Evolutionary conservation across 1,139 yeast genomes (phyloP), one percentile per base, ranked within the genome.

Genomic region (Lodderomyces elongisporus): DNA sequence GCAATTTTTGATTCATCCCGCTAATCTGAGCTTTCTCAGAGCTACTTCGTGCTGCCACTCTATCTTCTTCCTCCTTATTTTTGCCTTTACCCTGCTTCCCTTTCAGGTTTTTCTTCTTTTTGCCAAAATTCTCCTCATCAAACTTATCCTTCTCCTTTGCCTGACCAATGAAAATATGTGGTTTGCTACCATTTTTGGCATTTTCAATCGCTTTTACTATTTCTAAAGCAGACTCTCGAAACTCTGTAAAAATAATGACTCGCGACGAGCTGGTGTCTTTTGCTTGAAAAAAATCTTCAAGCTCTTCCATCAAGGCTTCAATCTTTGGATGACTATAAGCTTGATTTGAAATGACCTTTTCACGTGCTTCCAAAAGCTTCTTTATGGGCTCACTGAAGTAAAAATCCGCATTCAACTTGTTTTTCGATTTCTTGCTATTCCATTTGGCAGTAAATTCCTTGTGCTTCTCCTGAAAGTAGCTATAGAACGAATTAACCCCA

Each of bases 141-240:
- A 79, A 77, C 26, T 73, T 78, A 32, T 77, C 85, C 48, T 74
- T 77, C 31, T 63, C 70, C 38, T 59, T 62, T 0, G 74, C 59
- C 40, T 93, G 99, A 0, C 99, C 99, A 42, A 93, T 85, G 52
- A 93, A 93, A 17, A 91, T 76, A 52, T 87, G 95, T 0, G 98
- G 85, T 35, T 74, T 72, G 17, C 84, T 66, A 3, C 50, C 44
- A 1, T 57, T 47, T 3, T 46, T 47, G 5, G 42, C 40, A 1
- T 45, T 38, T 42, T 79, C 85, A 23, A 91, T 66, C 3, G 78
- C 71, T 38, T 77, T 74, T 1, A 85, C 87, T 34, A 93, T 82
- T 42, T 88, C 96, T 24, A 85, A 62, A 0, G 97, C 97, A 4
- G 95, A 82, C 42, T 85, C 94, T 49, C 99, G 71, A 42, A 77